phyloP scores from a whole-genome alignment of 1,284 basidiomycete species.

The Papiliotrema nemorosa region DNA sequence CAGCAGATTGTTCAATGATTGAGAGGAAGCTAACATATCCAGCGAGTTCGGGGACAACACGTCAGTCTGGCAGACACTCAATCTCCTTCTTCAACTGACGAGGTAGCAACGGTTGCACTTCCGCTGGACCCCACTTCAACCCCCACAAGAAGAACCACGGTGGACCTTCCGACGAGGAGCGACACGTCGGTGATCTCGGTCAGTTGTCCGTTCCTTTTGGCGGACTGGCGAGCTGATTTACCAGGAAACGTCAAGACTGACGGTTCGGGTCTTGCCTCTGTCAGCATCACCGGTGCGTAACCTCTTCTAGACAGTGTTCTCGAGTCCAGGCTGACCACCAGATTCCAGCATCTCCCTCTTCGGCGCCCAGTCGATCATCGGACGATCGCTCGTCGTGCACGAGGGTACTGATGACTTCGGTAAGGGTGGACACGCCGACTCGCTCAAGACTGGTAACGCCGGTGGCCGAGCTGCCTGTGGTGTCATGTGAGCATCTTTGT shows the following conservation, averaged over 20 bases:
- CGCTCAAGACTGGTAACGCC: slow-evolving; percentile 69
- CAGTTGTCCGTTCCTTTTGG: slow-evolving; percentile 56
- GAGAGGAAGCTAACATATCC: slow-evolving; percentile 10
- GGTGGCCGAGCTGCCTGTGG: slow-evolving; percentile 69
- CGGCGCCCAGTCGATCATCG: slow-evolving; percentile 65
- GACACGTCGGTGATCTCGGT: slow-evolving; percentile 76
- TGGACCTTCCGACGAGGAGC: slow-evolving; percentile 56
- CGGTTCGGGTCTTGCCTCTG: slow-evolving; percentile 57
- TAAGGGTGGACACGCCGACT: slow-evolving; percentile 62
- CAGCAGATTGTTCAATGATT: neutral
- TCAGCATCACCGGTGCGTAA: slow-evolving; percentile 55
- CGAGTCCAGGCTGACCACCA: slow-evolving; percentile 9
- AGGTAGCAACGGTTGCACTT: slow-evolving; percentile 59
- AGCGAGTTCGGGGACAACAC: slow-evolving; percentile 67
- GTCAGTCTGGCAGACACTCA: slow-evolving; percentile 5
- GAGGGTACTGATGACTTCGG: slow-evolving; percentile 71
- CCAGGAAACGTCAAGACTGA: slow-evolving; percentile 60
- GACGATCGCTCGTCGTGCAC: slow-evolving; percentile 59
- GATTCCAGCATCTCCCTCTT: slow-evolving; percentile 66
- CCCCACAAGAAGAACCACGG: slow-evolving; percentile 65
- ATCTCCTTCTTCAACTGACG: neutral
- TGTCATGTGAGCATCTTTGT: slow-evolving; percentile 58
- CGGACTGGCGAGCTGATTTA: slow-evolving; percentile 26
- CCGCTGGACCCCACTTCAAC: slow-evolving; percentile 73
- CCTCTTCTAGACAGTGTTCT: neutral